Evolutionary conservation across 202 grass and related monocot genomes (phyloP).

Genomic region (Bolboschoenoplectus hybrid): DNA sequence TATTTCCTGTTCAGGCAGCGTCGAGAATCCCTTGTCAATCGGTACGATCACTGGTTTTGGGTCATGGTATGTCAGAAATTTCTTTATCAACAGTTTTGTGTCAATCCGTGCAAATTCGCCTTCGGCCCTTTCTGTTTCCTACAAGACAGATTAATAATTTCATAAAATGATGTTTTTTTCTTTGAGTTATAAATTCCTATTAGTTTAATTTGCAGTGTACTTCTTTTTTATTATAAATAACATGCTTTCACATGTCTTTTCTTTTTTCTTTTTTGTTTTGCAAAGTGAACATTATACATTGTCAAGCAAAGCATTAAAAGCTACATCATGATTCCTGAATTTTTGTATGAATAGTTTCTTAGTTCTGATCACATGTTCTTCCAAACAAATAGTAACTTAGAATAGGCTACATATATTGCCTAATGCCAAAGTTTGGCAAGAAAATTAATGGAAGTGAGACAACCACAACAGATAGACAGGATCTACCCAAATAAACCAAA

Average conservation of each 20-base stretch:
- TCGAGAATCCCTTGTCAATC: slow-evolving; percentile 42
- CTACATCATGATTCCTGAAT: background rate
- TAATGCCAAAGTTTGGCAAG: background rate
- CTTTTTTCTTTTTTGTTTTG: background rate
- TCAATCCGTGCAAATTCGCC: slow-evolving; percentile 43
- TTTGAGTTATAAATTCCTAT: background rate
- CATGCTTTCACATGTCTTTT: background rate
- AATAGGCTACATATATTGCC: background rate
- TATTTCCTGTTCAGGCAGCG: slow-evolving; percentile 39
- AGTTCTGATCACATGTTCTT: background rate
- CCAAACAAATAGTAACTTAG: background rate
- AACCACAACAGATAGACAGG: background rate
- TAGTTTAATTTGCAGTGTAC: background rate
- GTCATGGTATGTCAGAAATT: slow-evolving; percentile 58
- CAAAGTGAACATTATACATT: background rate
- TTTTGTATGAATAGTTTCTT: background rate
- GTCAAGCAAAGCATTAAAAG: background rate
- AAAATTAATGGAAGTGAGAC: background rate
- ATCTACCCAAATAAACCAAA: background rate
- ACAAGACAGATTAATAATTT: background rate
- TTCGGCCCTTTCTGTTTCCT: slow-evolving; percentile 50
- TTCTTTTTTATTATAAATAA: background rate
- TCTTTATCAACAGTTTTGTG: slow-evolving; percentile 46
- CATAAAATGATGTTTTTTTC: background rate
- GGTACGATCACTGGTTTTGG: slow-evolving; percentile 44